phyloP scores from a whole-genome alignment of 768 basidiomycete species.

The Mycena galericulata region DNA sequence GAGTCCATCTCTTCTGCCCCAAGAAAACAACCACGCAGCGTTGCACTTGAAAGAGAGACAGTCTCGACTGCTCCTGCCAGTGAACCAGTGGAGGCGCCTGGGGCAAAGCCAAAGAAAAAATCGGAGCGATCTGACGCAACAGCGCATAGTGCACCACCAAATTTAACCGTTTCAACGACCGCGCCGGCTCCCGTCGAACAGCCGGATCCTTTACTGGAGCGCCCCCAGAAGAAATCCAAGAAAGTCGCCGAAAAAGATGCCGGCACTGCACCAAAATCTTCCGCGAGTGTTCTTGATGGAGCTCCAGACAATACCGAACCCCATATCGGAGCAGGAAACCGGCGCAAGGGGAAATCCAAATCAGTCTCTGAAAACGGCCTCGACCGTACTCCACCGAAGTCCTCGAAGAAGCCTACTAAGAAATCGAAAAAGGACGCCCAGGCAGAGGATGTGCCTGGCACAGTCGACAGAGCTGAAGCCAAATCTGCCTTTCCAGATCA shows the following conservation, averaged over 20 bases:
- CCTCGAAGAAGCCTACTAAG: constrained; percentile 26
- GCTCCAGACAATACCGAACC: neutral
- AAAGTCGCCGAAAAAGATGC: constrained; percentile 15
- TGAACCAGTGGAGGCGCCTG: neutral
- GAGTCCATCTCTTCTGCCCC: constrained; percentile 8
- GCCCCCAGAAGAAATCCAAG: constrained; percentile 28
- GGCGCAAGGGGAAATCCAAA: constrained; percentile 19
- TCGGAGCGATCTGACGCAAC: constrained; percentile 33
- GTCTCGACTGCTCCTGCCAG: neutral
- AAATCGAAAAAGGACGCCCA: constrained; percentile 23
- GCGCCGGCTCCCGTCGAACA: neutral
- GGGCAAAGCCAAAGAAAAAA: constrained; percentile 30
- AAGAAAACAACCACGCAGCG: constrained; percentile 12
- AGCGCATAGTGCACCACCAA: neutral
- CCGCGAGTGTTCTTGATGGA: neutral
- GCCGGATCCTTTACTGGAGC: constrained; percentile 8
- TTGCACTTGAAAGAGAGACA: neutral
- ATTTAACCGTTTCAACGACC: neutral
- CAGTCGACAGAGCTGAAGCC: neutral
- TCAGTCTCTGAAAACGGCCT: constrained; percentile 7
- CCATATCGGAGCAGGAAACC: neutral
- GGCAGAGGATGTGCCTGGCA: neutral
- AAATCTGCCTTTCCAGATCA: constrained; percentile 14
- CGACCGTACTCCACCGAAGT: neutral
- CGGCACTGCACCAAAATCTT: neutral